Base-by-base conservation (phyloP, 2,329 filamentous ascomycete genomes). In the Zymoseptoria brevis region DNA sequence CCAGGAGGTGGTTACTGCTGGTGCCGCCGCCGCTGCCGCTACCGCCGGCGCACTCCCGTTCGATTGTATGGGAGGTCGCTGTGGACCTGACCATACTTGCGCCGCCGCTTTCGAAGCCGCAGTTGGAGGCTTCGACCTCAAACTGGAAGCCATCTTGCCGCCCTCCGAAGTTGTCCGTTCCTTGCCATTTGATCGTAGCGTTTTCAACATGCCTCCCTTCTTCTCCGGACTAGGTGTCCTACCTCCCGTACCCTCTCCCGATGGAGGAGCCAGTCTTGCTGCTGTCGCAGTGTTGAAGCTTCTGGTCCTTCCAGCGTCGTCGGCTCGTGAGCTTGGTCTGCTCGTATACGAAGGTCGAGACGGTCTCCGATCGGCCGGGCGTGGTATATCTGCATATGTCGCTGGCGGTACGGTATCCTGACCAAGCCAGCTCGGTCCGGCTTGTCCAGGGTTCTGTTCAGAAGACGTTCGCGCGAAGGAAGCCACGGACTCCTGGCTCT, bases 381-480 rank as follows among this genome's bases (percentile, higher is more conserved):
- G 84, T n/a, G 88, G 87, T n/a, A 96, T 79, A 66, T 95, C 87
- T 4, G 85, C 82, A 71, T 95, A 96, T 60, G 81, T 86, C 54
- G 92, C 83, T 7, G 89, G 87, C 53, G 89, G 90, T 63, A 96
- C 87, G 1, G 89, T 94, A 11, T 90, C 89, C 63, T 87, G 82
- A 49, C 89, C 91, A 68, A 96, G 87, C 79, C 84, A 92, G 3
- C 83, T 85, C 9, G 74, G 26, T 54, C 62, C 51, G 8, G 7
- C 35, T 50, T 51, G 54, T 8, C 6, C 1, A 49, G 56, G 50
- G 49, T 54, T 55, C 57, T 58, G 50, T 45, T 63, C 57, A 53
- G 51, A 57, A 30, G 55, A 52, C 51, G 54, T 50, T 30, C 49
- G 57, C 59, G 52, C 58, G 22, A 60, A 55, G 11, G 64, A 61